These are phyloP conservation scores for Mucor piriformis DNA, from an alignment of 371 early-diverging fungal genomes.

Conservation along the genomic window DNA sequence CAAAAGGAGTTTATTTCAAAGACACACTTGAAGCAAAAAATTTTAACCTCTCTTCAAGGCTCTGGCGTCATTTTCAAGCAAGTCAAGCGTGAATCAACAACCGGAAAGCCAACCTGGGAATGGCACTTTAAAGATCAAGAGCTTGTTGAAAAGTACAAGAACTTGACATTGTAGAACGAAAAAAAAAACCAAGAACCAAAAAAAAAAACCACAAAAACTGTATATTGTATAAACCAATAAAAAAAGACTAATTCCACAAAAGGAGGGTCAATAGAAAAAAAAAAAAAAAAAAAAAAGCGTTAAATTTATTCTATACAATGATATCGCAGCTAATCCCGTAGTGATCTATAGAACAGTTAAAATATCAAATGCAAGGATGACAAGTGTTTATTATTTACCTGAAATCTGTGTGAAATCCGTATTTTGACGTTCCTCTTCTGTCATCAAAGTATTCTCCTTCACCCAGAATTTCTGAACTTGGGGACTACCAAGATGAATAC, in stretches of 20 bases:
- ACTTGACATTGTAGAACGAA: slow-evolving; percentile 15
- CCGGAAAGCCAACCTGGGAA: slow-evolving; percentile 25
- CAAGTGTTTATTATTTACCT: slow-evolving; percentile 30
- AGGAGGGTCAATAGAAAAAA: too few species aligned
- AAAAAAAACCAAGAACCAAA: neutral
- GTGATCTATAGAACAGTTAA: slow-evolving; percentile 35
- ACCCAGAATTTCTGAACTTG: slow-evolving; percentile 46
- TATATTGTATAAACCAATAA: neutral
- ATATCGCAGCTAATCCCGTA: slow-evolving; percentile 45
- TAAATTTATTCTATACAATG: too few species aligned
- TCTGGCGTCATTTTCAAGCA: slow-evolving; percentile 29
- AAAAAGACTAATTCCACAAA: slow-evolving; percentile 1
- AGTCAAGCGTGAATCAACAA: slow-evolving; percentile 20
- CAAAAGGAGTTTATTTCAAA: slow-evolving; percentile 31
- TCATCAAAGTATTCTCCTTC: slow-evolving; percentile 30
- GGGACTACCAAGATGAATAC: neutral
- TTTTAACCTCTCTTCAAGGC: slow-evolving; percentile 32
- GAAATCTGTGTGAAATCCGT: slow-evolving; percentile 46
- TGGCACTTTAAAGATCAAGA: slow-evolving; percentile 27
- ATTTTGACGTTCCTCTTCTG: slow-evolving; percentile 15
- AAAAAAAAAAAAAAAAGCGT: neutral
- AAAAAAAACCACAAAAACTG: neutral
- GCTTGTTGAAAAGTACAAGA: slow-evolving; percentile 22
- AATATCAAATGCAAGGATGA: neutral
- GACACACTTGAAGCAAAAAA: slow-evolving; percentile 38